Percentiles rank a stretch among this genome's conserved stretches.
Conservation (phyloP, 2,329 filamentous ascomycete species). For the Nothomitra cinnamomea region DNA sequence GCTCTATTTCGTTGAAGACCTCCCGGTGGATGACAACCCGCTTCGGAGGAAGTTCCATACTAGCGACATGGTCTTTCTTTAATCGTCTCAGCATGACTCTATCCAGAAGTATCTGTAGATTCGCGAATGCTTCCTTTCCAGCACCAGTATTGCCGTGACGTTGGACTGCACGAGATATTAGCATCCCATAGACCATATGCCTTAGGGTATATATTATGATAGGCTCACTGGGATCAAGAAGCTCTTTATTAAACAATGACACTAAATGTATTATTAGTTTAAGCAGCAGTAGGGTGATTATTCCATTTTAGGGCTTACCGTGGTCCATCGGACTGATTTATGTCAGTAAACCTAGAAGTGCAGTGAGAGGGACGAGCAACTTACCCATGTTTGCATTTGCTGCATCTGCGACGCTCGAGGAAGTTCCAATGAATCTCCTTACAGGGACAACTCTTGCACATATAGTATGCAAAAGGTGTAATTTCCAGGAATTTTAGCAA, state of each 20-base stretch:
- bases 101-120: conserved; percentile 75
- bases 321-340: conserved; percentile 39
- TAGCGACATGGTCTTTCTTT: conserved; percentile 82
- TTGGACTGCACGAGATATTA: conserved; percentile 24
- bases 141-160: conserved; percentile 41
- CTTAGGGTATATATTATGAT: neutral
- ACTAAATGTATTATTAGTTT: conserved; percentile 24
- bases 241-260: conserved; percentile 84
- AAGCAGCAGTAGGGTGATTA: neutral
- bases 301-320: conserved; percentile 1
- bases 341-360: conserved; percentile 2
- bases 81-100: conserved; percentile 90
- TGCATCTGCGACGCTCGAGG: conserved; percentile 48
- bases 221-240: conserved; percentile 55
- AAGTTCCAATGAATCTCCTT: conserved; percentile 71
- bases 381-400: conserved; percentile 40
- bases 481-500: conserved; percentile 82
- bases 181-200: neutral
- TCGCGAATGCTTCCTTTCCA: conserved; percentile 56
- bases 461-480: conserved; percentile 77
- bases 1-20: conserved; percentile 92
- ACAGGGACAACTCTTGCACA: conserved; percentile 78
- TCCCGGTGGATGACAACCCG: conserved; percentile 83
- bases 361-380: neutral
- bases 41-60: conserved; percentile 94